Percentiles rank a stretch among this genome's conserved stretches.
Conservation (phyloP, 306 rosid species). For the Gynostemma pentaphyllum region DNA sequence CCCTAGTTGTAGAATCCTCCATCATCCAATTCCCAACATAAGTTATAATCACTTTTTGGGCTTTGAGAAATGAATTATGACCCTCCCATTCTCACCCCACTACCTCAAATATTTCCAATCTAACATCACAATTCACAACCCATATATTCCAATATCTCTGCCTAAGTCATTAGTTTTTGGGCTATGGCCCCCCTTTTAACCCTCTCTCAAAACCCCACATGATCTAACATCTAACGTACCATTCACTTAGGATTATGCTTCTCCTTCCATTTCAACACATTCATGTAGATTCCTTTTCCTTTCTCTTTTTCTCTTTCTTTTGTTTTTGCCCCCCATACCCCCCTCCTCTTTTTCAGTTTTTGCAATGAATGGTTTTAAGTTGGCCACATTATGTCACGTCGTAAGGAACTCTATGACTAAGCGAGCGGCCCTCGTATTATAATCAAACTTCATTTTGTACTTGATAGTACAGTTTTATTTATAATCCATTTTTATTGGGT, state of each 20-base stretch:
- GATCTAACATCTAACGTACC: conserved; percentile 3
- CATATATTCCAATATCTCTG: conserved; percentile 13
- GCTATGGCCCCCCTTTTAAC: conserved; percentile 1
- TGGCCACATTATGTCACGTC: background rate
- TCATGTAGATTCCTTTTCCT: conserved; percentile 7
- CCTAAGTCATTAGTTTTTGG: background rate
- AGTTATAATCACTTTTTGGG: background rate
- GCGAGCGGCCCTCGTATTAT: background rate
- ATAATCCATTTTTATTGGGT: too few species aligned
- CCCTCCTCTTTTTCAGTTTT: background rate
- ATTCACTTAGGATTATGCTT: background rate
- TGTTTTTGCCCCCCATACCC: background rate
- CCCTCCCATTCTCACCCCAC: conserved; percentile 1
- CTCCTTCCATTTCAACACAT: conserved; percentile 7
- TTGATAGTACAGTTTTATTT: too few species aligned
- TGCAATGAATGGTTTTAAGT: background rate
- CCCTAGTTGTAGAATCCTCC: conserved; percentile 4
- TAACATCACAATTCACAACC: conserved; percentile 9
- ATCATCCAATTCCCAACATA: conserved; percentile 7
- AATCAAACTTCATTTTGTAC: background rate
- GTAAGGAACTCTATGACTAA: background rate
- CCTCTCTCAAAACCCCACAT: conserved; percentile 12
- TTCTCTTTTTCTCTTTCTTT: background rate
- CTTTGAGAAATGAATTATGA: background rate
- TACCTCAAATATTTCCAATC: conserved; percentile 8